Evolutionary conservation across 116 monocot genomes (phyloP), one percentile per base, ranked within the genome.

Genomic region (Zostera marina): DNA sequence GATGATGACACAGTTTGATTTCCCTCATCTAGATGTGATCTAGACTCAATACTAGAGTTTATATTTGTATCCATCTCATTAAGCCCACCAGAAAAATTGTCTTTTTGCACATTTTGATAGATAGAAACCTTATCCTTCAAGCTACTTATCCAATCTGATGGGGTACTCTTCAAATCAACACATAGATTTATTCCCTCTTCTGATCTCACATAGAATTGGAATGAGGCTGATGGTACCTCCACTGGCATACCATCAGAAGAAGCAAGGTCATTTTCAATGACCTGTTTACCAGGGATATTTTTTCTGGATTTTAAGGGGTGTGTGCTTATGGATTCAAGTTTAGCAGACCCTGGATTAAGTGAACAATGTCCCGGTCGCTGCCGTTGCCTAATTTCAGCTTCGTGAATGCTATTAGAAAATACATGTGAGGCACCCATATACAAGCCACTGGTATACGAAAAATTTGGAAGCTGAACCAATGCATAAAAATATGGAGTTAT

Each of bases 111-210:
- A 39, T 67, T 62, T 56, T 73, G 66, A 68, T 71, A 43, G 25
- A 73, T 71, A 52, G 64, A 62, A 0, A 79, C 65, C 65, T 79
- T 74, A 54, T 79, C 62, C 42, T 87, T 87, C 53, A 93, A 77
- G 32, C 68, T 77, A 62, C 72, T 69, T 21, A 77, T 69, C 87
- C 83, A 87, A 14, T 80, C 74, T 44, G 68, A 60, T 46, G 81
- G 79, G 47, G 42, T 73, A 17, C 76, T 81, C 23, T 71, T 70
- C 62, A 93, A 63, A 81, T 93, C 84, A 46, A 87, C 72, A 79
- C 51, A 71, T 52, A 93, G 66, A 66, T 81, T 72, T 47, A 93
- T 63, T 23, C 87, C 92, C 12, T 81, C 87, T 8, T 92, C 81
- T 56, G 87, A 83, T 47, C 45, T 63, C 14, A 79, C 81, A 77